phyloP scores from a whole-genome alignment of 2,329 filamentous ascomycete genomes.

The Penicillium corylophilum region DNA sequence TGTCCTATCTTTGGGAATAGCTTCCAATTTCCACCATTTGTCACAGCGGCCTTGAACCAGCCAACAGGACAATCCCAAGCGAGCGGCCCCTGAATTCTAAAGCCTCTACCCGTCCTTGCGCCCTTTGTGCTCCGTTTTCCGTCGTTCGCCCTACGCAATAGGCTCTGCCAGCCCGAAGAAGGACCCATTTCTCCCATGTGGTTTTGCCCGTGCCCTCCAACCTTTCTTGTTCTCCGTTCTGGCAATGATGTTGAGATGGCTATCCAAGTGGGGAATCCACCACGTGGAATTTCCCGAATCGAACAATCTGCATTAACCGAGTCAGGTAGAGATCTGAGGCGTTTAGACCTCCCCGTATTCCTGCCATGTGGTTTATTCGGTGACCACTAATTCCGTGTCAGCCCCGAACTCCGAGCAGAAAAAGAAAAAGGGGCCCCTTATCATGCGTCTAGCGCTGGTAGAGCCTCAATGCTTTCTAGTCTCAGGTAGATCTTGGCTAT shows the following conservation, averaged over 20 bases:
- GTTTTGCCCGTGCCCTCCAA: neutral
- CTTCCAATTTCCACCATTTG: neutral
- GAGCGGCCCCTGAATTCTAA: neutral
- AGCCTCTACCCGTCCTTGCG: neutral
- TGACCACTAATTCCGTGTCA: neutral
- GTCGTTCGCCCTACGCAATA: neutral
- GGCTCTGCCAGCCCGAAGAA: neutral
- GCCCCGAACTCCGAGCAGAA: neutral
- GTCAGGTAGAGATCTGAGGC: constrained; percentile 9
- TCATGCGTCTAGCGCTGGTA: neutral
- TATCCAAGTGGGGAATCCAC: constrained; percentile 12
- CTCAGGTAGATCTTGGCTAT: neutral
- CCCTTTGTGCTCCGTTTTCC: neutral
- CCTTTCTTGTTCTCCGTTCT: too few relatives aligned
- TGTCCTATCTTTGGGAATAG: neutral
- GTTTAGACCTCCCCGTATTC: neutral
- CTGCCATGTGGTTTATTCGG: constrained; percentile 1
- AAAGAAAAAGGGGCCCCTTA: neutral
- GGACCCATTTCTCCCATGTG: neutral
- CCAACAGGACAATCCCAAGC: neutral
- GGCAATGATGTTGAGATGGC: neutral
- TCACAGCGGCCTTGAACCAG: neutral
- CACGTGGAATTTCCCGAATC: constrained; percentile 13
- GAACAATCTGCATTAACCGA: constrained; percentile 3
- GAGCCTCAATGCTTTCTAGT: neutral